Evolutionary conservation across 306 rosid species (phyloP).

Genomic region (Pterocarpus santalinus): DNA sequence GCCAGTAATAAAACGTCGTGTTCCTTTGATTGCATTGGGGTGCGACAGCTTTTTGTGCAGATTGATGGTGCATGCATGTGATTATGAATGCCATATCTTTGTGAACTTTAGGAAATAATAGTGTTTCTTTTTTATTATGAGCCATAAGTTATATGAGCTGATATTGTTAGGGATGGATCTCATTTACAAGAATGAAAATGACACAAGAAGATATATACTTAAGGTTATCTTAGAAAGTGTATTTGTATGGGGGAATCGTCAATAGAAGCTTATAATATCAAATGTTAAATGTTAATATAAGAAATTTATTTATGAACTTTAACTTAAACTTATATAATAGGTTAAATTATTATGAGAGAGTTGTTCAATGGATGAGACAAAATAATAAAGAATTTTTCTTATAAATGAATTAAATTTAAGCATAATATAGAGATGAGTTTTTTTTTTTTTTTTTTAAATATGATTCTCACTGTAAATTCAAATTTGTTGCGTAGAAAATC

Average conservation of each 20-base stretch:
- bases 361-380: background rate
- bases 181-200: slow-evolving; percentile 2
- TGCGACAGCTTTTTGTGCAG: background rate
- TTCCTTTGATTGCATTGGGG: background rate
- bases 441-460: background rate
- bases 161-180: background rate
- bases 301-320: background rate
- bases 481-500: too few relatives aligned
- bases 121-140: too few relatives aligned
- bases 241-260: background rate
- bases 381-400: too few relatives aligned
- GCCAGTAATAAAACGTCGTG: slow-evolving; percentile 41
- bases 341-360: background rate
- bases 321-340: too few relatives aligned
- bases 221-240: background rate
- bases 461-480: background rate
- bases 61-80: background rate
- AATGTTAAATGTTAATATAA: background rate
- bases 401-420: background rate
- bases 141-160: background rate
- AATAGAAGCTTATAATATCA: background rate
- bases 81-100: background rate
- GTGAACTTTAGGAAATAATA: background rate
- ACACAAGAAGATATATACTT: background rate
- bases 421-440: background rate